Percentiles rank a stretch among this genome's conserved stretches.
phyloP scores from a whole-genome alignment of 805 yeast genomes.

The Komagataella kurtzmanii region DNA sequence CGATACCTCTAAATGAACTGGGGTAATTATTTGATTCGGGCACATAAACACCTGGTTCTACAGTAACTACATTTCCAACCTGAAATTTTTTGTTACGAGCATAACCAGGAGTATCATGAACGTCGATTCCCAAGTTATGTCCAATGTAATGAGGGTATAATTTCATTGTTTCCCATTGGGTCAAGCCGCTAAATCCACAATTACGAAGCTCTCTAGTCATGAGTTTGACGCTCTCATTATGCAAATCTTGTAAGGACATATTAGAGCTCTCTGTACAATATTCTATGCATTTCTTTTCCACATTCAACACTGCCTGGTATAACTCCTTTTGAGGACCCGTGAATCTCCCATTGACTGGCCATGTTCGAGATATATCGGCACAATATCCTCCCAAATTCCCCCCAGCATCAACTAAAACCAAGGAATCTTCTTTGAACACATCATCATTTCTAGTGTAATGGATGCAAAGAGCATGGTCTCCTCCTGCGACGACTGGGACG shows the following conservation, averaged over 20 bases:
- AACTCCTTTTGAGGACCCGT: slow-evolving; percentile 70
- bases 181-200: slow-evolving; percentile 48
- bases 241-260: slow-evolving; percentile 59
- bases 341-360: slow-evolving; percentile 81
- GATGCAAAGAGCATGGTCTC: slow-evolving; percentile 76
- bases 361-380: slow-evolving; percentile 90
- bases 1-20: slow-evolving; percentile 69
- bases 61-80: slow-evolving; percentile 75
- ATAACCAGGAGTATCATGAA: slow-evolving; percentile 65
- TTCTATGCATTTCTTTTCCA: slow-evolving; percentile 66
- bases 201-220: slow-evolving; percentile 56
- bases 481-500: slow-evolving; percentile 94
- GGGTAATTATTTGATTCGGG: slow-evolving; percentile 71
- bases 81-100: slow-evolving; percentile 41
- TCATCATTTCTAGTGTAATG: slow-evolving; percentile 94
- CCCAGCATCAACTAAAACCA: slow-evolving; percentile 91
- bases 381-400: slow-evolving; percentile 91
- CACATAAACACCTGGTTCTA: slow-evolving; percentile 92
- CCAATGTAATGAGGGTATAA: slow-evolving; percentile 93
- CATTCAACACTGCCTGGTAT: slow-evolving; percentile 78
- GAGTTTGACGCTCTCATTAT: slow-evolving; percentile 46
- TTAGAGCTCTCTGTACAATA: slow-evolving; percentile 42
- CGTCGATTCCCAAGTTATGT: slow-evolving; percentile 87
- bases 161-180: slow-evolving; percentile 37
- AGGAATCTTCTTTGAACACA: slow-evolving; percentile 56